These are phyloP conservation scores for Zygosaccharomyces kombuchaensis DNA, from an alignment of 805 yeast genomes.

Conservation along the genomic window DNA sequence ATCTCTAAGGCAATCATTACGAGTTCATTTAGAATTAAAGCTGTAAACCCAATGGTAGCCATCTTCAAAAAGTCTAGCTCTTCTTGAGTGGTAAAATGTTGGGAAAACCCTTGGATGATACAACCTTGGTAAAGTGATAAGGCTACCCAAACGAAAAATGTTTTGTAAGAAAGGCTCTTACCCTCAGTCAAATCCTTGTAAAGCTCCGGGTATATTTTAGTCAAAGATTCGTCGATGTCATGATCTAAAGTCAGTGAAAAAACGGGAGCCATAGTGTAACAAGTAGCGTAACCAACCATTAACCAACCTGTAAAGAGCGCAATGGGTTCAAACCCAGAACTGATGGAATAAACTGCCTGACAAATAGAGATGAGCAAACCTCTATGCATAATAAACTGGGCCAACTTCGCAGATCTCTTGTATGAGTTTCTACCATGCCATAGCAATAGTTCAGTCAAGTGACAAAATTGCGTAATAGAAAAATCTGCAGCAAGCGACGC, in stretches of 20 bases:
- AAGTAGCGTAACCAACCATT: conserved; percentile 97
- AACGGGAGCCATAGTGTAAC: conserved; percentile 97
- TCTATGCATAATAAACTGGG: conserved; percentile 95
- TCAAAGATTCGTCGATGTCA: conserved; percentile 86
- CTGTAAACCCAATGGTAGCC: conserved; percentile 85
- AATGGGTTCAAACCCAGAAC: conserved; percentile 85
- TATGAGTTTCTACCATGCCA: conserved; percentile 99
- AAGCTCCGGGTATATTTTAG: conserved; percentile 88
- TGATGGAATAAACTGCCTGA: conserved; percentile 86
- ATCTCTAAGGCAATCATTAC: conserved; percentile 91
- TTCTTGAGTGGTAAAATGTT: conserved; percentile 62
- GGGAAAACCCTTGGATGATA: conserved; percentile 78
- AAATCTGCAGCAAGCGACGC: conserved; percentile 97
- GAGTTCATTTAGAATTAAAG: conserved; percentile 77
- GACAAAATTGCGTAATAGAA: conserved; percentile 87
- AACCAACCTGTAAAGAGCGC: conserved; percentile 95
- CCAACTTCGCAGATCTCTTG: conserved; percentile 89
- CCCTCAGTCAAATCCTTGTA: conserved; percentile 91
- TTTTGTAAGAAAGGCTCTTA: conserved; percentile 74
- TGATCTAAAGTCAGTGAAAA: conserved; percentile 86
- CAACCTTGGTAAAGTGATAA: conserved; percentile 90
- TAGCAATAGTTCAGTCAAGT: conserved; percentile 73
- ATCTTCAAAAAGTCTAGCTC: conserved; percentile 53
- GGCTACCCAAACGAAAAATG: conserved; percentile 87
- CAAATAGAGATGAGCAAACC: conserved; percentile 92